Evolutionary conservation across 495 filamentous ascomycete species (phyloP).

Genomic region (Penicillium subrubescens): DNA sequence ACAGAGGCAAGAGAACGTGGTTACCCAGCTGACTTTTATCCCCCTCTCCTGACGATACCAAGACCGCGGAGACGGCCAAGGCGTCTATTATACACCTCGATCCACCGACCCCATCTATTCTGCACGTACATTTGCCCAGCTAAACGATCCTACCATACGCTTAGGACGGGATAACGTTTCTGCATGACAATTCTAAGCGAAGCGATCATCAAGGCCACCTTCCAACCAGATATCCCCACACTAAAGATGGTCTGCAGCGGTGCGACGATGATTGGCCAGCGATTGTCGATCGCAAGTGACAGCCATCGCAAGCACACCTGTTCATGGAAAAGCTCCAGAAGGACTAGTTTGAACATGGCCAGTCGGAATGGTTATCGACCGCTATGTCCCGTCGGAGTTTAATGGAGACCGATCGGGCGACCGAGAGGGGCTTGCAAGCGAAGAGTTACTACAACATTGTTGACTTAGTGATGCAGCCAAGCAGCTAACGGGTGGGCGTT

Average conservation of each 20-base stretch:
- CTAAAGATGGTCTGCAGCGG: not conserved
- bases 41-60: not conserved
- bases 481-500: slow-evolving; percentile 13
- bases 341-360: not conserved
- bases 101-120: not conserved
- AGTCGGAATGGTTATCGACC: not conserved
- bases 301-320: not conserved
- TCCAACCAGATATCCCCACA: not conserved
- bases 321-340: not conserved
- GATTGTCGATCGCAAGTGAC: not conserved
- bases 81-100: slow-evolving; percentile 12
- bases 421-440: slow-evolving; percentile 10
- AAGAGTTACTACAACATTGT: slow-evolving; percentile 1
- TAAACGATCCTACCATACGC: slow-evolving; percentile 13
- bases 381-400: slow-evolving; percentile 10
- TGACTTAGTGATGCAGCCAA: slow-evolving; percentile 19
- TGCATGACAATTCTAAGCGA: slow-evolving; percentile 5
- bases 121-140: not conserved
- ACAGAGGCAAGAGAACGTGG: not conserved
- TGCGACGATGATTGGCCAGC: not conserved
- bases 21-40: not conserved
- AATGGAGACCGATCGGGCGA: slow-evolving; percentile 12
- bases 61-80: not conserved
- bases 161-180: slow-evolving; percentile 5
- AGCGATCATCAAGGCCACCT: not conserved